These are phyloP conservation scores for Penicillium digitatum DNA, from an alignment of 2,329 filamentous ascomycete genomes.

Conservation along the genomic window DNA sequence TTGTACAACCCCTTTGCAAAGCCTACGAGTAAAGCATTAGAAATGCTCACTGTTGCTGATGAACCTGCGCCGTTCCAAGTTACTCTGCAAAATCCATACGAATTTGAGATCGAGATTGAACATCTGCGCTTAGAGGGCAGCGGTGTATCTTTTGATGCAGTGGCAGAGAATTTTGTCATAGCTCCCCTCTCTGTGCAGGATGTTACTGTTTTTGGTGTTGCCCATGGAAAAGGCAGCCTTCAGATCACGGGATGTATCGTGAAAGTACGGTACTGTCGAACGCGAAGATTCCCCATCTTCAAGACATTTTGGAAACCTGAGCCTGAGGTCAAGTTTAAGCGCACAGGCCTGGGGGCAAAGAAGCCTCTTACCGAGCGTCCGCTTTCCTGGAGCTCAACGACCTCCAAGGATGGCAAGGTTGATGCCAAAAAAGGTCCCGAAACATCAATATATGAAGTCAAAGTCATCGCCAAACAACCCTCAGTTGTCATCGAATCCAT, in stretches of 20 bases:
- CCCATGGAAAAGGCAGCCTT: conserved; percentile 63
- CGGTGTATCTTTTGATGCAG: conserved; percentile 67
- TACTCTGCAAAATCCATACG: conserved; percentile 88
- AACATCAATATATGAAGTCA: conserved; percentile 51
- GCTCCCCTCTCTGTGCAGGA: conserved; percentile 81
- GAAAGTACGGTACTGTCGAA: conserved; percentile 75
- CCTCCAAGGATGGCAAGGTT: conserved; percentile 35
- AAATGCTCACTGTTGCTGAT: conserved; percentile 70
- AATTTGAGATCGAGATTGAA: conserved; percentile 87
- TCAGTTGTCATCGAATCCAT: conserved; percentile 70
- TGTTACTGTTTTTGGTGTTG: conserved; percentile 65
- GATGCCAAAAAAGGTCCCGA: conserved; percentile 35
- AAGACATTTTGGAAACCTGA: conserved; percentile 69
- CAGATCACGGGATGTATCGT: conserved; percentile 74
- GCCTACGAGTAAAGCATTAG: conserved; percentile 53
- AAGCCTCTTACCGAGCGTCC: conserved; percentile 48
- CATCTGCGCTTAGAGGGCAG: conserved; percentile 70
- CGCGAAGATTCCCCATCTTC: conserved; percentile 81
- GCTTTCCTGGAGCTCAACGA: conserved; percentile 43
- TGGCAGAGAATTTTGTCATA: conserved; percentile 62
- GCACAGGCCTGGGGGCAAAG: conserved; percentile 62
- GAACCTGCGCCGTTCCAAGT: conserved; percentile 75
- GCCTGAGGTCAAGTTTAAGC: conserved; percentile 69
- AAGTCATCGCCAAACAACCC: conserved; percentile 76
- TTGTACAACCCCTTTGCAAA: conserved; percentile 93